phyloP scores from a whole-genome alignment of 257 asterid genomes.

The Nicotiana knightiana region DNA sequence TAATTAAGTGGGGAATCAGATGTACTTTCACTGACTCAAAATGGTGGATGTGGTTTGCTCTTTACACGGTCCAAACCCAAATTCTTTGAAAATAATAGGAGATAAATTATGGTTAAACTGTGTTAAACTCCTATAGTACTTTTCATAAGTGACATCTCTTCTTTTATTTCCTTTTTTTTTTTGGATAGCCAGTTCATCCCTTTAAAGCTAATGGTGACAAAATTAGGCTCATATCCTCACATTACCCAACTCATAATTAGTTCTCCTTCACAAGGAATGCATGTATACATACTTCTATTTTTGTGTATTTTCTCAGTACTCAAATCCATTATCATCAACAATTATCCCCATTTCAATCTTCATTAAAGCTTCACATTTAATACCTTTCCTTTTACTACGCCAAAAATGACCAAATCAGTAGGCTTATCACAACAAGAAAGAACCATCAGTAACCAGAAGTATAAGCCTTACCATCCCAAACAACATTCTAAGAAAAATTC shows the following conservation, averaged over 20 bases:
- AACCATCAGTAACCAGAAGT: slow-evolving; percentile 2
- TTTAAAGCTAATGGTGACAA: background rate
- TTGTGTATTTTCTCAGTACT: background rate
- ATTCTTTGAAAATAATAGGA: too few relatives aligned
- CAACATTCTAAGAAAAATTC: slow-evolving; percentile 14
- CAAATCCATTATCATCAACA: background rate
- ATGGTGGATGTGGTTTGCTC: too few relatives aligned
- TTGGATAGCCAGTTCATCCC: background rate
- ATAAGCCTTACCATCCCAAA: slow-evolving; percentile 15
- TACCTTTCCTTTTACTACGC: background rate
- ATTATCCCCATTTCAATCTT: background rate
- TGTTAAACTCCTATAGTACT: too few relatives aligned
- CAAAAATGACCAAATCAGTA: background rate
- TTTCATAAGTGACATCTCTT: too few relatives aligned
- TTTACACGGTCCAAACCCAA: too few relatives aligned
- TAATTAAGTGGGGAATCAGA: too few relatives aligned
- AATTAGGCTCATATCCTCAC: background rate
- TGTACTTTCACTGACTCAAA: too few relatives aligned
- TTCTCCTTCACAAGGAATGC: background rate
- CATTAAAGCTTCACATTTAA: background rate
- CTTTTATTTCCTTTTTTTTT: too few relatives aligned
- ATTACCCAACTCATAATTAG: background rate
- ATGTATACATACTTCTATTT: background rate
- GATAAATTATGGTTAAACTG: too few relatives aligned
- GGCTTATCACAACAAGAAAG: slow-evolving; percentile 20